phyloP scores from a whole-genome alignment of 768 basidiomycete species.

The Vararia minispora region DNA sequence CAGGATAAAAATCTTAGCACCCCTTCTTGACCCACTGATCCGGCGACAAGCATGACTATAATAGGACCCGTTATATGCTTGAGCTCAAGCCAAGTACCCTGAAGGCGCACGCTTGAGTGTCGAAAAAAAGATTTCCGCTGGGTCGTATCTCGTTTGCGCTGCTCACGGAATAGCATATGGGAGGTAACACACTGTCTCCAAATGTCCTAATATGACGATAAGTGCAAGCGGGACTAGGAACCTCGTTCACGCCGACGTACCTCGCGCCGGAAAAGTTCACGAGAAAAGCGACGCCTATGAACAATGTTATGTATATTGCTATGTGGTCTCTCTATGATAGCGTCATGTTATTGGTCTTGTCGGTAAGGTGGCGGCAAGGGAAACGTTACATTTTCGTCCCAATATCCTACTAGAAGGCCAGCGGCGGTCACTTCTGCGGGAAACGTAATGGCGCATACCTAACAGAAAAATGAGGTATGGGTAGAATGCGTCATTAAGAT shows the following conservation, averaged over 20 bases:
- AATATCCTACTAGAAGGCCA: conserved; percentile 9
- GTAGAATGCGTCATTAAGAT: neutral
- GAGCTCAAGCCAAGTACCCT: neutral
- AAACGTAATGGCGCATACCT: conserved; percentile 12
- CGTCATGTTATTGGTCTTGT: too few relatives aligned
- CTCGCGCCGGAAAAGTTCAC: conserved; percentile 9
- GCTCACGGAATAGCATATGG: too few relatives aligned
- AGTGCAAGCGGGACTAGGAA: neutral
- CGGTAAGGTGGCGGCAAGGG: neutral
- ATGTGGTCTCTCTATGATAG: conserved; percentile 7
- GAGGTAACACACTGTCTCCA: conserved; percentile 8
- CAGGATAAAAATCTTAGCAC: neutral
- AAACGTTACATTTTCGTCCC: conserved; percentile 9
- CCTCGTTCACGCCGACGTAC: neutral
- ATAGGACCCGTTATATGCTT: too few relatives aligned
- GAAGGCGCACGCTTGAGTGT: conserved; percentile 12
- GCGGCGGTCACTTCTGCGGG: conserved; percentile 13
- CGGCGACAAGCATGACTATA: conserved; percentile 13
- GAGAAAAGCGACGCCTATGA: conserved; percentile 5
- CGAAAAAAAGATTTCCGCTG: conserved; percentile 12
- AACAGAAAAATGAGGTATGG: neutral
- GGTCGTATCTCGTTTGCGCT: too few relatives aligned
- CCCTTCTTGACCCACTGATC: conserved; percentile 5
- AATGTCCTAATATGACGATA: conserved; percentile 5
- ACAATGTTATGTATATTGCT: conserved; percentile 8